Base-by-base conservation (phyloP, 345 rosid genomes). In the Eucalyptus cladocalyx region DNA sequence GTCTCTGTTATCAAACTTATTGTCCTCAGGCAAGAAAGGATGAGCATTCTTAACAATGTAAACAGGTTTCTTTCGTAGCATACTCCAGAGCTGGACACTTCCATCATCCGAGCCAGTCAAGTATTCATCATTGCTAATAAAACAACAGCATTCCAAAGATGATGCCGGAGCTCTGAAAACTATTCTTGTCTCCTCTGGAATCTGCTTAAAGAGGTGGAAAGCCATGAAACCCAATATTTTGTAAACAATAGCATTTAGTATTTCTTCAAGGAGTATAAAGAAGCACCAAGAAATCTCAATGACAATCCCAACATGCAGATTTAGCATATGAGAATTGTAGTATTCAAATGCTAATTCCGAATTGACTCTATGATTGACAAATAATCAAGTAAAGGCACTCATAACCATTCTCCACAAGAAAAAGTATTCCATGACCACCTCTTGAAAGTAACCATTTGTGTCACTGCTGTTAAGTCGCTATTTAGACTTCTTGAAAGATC, bases 61-160 rank as follows among this genome's bases (percentile, higher is more conserved):
- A 40, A 94, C 91, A 6, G 99, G 99, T 92, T 96, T 98, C 95
- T 97, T 98, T 86, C 93, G 95, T 87, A 92, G 87, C 43, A 89
- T 28, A 43, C 89, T 92, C 99, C 99, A 97, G 28, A 97, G 96
- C 88, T 94, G 96, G 92, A 97, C 86, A 90, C 95, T 95, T 92
- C 99, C 99, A 91, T 97, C 95, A 93, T 98, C 99, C 6, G 99
- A 97, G 91, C 99, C 99, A 91, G 99, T 94, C 88, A 98, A 91
- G 92, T 95, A 98, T 89, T 98, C 98, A 87, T 93, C 94, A 50
- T 96, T 96, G 91, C 94, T 93, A 91, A 98, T 92, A 91, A 98
- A 95, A 93, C 98, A 94, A 89, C 99, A 95, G 91, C 99, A 96
- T 92, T 98, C 99, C 89, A 98, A 94, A 91, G 98, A 95, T 6